Base-by-base conservation (phyloP, 352 stramenopile genomes). In the Blastocystis sp. region DNA sequence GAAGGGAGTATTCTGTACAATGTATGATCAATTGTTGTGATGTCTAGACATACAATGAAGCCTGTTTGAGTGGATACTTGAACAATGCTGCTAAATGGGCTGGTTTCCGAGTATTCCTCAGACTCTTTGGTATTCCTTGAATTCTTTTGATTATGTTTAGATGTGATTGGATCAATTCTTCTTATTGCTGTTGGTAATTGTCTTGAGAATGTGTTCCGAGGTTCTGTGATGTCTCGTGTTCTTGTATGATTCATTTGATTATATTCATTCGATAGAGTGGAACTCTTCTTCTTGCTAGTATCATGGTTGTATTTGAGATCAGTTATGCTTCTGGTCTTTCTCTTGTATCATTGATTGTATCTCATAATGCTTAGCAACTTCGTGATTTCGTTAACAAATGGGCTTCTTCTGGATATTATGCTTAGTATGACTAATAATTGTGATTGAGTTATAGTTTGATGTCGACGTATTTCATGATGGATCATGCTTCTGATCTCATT, bases 201-300 rank as follows among this genome's bases (percentile, higher is more conserved):
- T 24, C 69, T 80, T n/a, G 69, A 80, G 43, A 80, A 80, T n/a
- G 69, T 80, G n/a, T 80, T 80, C 69, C 39, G 69, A 27, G 42
- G 42, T 16, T 59, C 69, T 27, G 69, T 80, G 43, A 80, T 80
- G 69, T 24, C 69, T 63, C 69, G 69, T 63, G 69, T 80, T 19
- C 21, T 80, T 24, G 69, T 80, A 59, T 29, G 49, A 39, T 14
- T 27, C 27, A 59, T 27, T 0, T 3, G 24, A 24, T 16, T 2
- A 19, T 21, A 9, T 59, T 80, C 3, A 80, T 12, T 12, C 1
- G 7, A 46, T 80, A 80, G 69, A 80, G 43, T 29, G 69, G 69
- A 19, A 63, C 69, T 63, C 69, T 80, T 27, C 69, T 39, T 58
- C 69, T 80, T 27, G n/a, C 69, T 16, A 49, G n/a, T 29, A 43